A percentile compares a stretch with the other conserved stretches of the same genome.
Conservation (phyloP, 2,329 filamentous ascomycete species). For the Diaporthe helianthi region DNA sequence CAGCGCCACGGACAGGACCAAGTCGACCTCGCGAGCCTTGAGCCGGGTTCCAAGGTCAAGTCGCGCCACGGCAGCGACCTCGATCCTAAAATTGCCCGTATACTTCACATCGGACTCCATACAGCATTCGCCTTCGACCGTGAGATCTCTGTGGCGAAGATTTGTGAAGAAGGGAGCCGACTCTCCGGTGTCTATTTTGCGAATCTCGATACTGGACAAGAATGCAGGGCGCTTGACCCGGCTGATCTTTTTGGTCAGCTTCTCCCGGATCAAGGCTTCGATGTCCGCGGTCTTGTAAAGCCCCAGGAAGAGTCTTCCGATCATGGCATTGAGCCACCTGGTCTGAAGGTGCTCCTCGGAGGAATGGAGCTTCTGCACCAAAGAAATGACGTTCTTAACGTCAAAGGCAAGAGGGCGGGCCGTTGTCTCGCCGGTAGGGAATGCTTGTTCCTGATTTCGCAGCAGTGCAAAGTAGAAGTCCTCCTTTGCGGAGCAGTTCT, state of each 20-base stretch:
- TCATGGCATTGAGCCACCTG: slow-evolving; percentile 90
- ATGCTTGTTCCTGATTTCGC: slow-evolving; percentile 78
- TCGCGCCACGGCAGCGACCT: slow-evolving; percentile 90
- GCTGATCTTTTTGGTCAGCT: slow-evolving; percentile 95
- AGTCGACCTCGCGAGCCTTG: slow-evolving; percentile 87
- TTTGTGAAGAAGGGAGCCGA: slow-evolving; percentile 89
- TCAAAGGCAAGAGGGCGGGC: slow-evolving; percentile 81
- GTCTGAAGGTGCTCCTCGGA: slow-evolving; percentile 91
- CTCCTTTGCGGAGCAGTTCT: slow-evolving; percentile 95
- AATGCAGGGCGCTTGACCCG: slow-evolving; percentile 92
- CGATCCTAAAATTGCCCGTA: slow-evolving; percentile 85
- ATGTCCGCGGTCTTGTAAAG: slow-evolving; percentile 85
- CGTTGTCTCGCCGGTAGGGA: slow-evolving; percentile 60
- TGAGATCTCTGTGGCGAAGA: slow-evolving; percentile 85
- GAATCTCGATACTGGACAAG: slow-evolving; percentile 83
- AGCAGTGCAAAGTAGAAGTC: slow-evolving; percentile 97
- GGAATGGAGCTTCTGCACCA: slow-evolving; percentile 90
- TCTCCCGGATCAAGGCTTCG: slow-evolving; percentile 79
- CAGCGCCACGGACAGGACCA: slow-evolving; percentile 84
- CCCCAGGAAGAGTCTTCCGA: slow-evolving; percentile 87
- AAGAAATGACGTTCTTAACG: slow-evolving; percentile 82
- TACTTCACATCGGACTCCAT: slow-evolving; percentile 90
- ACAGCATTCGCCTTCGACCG: slow-evolving; percentile 87
- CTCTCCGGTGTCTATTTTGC: slow-evolving; percentile 84
- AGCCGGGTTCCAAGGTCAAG: slow-evolving; percentile 90